A percentile compares a stretch with the other conserved stretches of the same genome.
Conservation (phyloP, 2,329 filamentous ascomycete species). For the Talaromyces sp. region DNA sequence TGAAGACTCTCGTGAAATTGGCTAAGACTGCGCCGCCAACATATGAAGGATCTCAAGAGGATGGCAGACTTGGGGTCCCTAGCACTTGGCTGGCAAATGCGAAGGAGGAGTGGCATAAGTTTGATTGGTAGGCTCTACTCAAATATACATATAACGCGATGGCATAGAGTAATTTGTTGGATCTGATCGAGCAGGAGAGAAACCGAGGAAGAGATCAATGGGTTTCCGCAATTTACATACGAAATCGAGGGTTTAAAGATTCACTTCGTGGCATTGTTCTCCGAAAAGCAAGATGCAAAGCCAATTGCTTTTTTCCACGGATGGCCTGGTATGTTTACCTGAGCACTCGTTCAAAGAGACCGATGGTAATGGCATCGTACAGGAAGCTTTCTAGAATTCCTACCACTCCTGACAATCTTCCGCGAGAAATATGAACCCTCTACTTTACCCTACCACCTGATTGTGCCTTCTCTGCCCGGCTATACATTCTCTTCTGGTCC, state of each 20-base stretch:
- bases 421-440: constrained; percentile 48
- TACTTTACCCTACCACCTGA: constrained; percentile 55
- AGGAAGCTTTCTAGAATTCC: constrained; percentile 52
- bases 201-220: constrained; percentile 46
- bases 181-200: constrained; percentile 25
- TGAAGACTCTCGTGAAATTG: constrained; percentile 47
- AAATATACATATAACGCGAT: constrained; percentile 12
- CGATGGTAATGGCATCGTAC: background rate
- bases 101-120: constrained; percentile 45
- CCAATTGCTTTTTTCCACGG: constrained; percentile 55
- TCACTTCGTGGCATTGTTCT: constrained; percentile 57
- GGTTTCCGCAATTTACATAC: constrained; percentile 50
- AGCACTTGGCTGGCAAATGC: constrained; percentile 47
- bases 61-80: constrained; percentile 46
- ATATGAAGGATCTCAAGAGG: constrained; percentile 48
- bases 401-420: constrained; percentile 50
- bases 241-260: constrained; percentile 37
- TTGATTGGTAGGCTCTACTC: constrained; percentile 44
- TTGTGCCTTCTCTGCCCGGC: constrained; percentile 56
- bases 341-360: background rate
- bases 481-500: constrained; percentile 48
- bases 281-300: constrained; percentile 47
- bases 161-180: too few relatives aligned
- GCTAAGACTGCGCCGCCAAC: constrained; percentile 49
- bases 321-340: constrained; percentile 44